phyloP scores from a whole-genome alignment of 2,329 filamentous ascomycete genomes.

The Claviceps digitariae region DNA sequence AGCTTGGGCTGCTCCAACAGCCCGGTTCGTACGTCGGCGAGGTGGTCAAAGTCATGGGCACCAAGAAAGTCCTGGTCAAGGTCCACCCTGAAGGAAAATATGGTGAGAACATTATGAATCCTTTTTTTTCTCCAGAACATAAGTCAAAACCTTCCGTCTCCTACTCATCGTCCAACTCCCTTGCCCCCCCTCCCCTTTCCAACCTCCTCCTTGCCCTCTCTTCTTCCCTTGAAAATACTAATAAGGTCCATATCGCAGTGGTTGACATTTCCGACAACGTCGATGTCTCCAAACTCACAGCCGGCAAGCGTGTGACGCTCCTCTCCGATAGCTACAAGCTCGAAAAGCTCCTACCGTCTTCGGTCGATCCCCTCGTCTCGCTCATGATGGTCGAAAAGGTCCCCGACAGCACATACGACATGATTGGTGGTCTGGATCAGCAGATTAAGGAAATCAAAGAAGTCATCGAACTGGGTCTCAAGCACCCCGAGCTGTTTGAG shows the following conservation, averaged over 20 bases:
- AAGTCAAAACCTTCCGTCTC: no score
- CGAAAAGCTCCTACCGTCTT: conserved; percentile 95
- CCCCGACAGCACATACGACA: conserved; percentile 98
- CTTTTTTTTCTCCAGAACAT: neutral
- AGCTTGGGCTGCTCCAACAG: conserved; percentile 90
- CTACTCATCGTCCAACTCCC: no score
- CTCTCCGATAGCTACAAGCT: conserved; percentile 97
- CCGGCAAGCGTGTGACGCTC: conserved; percentile 93
- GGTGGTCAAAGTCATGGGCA: conserved; percentile 99
- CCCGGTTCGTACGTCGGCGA: conserved; percentile 97
- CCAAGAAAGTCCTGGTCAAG: conserved; percentile 97
- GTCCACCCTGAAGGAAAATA: conserved; percentile 99
- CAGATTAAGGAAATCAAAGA: conserved; percentile 99
- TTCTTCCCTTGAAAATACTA: neutral
- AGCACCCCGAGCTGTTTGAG: conserved; percentile 97
- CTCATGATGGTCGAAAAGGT: conserved; percentile 99
- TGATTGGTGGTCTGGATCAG: conserved; percentile 97
- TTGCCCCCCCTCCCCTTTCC: no score
- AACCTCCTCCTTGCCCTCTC: no score
- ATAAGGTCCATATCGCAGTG: conserved; percentile 38
- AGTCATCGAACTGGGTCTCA: conserved; percentile 95
- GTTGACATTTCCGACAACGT: conserved; percentile 92
- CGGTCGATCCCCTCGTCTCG: conserved; percentile 93
- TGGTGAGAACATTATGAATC: conserved; percentile 40
- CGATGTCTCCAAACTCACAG: conserved; percentile 88